These are phyloP conservation scores for Crataegus laevigata DNA, from an alignment of 306 rosid genomes.

Conservation along the genomic window DNA sequence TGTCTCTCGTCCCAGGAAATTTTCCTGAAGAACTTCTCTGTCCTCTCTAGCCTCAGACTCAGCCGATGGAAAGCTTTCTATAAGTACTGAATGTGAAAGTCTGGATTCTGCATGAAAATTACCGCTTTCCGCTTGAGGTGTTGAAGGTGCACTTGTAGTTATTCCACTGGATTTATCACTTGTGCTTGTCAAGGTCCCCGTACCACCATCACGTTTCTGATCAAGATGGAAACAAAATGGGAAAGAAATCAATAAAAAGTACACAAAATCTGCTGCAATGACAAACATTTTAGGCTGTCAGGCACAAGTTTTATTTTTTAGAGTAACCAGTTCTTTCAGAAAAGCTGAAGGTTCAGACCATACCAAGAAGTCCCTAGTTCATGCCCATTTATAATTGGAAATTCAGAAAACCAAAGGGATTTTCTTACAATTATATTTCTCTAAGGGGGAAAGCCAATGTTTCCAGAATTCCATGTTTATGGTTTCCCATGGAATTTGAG, in stretches of 20 bases:
- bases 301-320: neutral
- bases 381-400: neutral
- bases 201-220: constrained; percentile 89
- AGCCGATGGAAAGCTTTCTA: constrained; percentile 72
- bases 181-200: constrained; percentile 44
- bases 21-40: constrained; percentile 48
- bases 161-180: constrained; percentile 93
- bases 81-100: constrained; percentile 56
- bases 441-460: neutral
- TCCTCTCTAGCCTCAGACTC: constrained; percentile 71
- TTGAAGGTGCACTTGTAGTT: constrained; percentile 79
- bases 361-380: neutral
- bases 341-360: neutral
- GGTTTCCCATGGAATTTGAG: neutral
- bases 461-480: neutral
- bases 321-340: neutral
- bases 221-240: constrained; percentile 17
- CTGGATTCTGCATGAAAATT: constrained; percentile 58
- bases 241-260: neutral
- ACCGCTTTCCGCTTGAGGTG: constrained; percentile 76
- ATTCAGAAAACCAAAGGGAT: neutral
- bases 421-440: neutral
- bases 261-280: neutral
- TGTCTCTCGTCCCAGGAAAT: constrained; percentile 65
- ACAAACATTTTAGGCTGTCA: neutral